Evolutionary conservation across 192 early-diverging fungal genomes (phyloP).

Genomic region (Dissophora ornata): DNA sequence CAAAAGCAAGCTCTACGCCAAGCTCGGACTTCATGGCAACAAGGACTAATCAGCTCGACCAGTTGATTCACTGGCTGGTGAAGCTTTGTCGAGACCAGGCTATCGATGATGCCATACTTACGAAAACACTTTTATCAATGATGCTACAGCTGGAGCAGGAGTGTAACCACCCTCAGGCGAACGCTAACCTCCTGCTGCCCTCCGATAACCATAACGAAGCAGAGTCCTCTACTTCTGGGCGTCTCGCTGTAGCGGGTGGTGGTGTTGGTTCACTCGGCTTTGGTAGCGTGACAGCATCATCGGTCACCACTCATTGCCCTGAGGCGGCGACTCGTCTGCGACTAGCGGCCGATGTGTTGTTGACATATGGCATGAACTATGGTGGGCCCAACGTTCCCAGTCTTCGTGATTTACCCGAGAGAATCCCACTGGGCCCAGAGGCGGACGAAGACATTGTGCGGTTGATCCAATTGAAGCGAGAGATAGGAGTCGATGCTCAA

Average conservation of each 20-base stretch:
- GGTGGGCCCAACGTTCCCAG: slow-evolving; percentile 13
- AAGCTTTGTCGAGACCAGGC: slow-evolving; percentile 54
- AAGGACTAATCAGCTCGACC: slow-evolving; percentile 21
- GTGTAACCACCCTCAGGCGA: slow-evolving; percentile 17
- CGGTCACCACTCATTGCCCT: slow-evolving; percentile 21
- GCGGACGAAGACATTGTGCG: slow-evolving; percentile 30
- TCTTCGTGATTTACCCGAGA: slow-evolving; percentile 25
- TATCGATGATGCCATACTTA: slow-evolving; percentile 54
- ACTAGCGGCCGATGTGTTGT: slow-evolving; percentile 39
- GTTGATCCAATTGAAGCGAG: slow-evolving; percentile 7
- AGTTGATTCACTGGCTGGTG: slow-evolving; percentile 56
- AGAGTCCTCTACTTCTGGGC: neutral
- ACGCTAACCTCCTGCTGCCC: slow-evolving; percentile 8
- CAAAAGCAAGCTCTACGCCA: neutral
- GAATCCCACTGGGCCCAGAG: slow-evolving; percentile 47
- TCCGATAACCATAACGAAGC: neutral
- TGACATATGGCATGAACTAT: slow-evolving; percentile 32
- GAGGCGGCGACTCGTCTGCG: slow-evolving; percentile 37
- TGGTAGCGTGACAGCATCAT: slow-evolving; percentile 25
- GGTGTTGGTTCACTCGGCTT: slow-evolving; percentile 35
- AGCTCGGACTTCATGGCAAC: slow-evolving; percentile 1
- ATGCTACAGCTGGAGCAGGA: slow-evolving; percentile 54
- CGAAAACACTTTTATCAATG: slow-evolving; percentile 55
- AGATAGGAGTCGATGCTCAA: slow-evolving; percentile 13
- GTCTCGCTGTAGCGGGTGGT: neutral